These are phyloP conservation scores for Saccharum spontaneum DNA, from an alignment of 176 grass and related monocot genomes.

Conservation along the genomic window DNA sequence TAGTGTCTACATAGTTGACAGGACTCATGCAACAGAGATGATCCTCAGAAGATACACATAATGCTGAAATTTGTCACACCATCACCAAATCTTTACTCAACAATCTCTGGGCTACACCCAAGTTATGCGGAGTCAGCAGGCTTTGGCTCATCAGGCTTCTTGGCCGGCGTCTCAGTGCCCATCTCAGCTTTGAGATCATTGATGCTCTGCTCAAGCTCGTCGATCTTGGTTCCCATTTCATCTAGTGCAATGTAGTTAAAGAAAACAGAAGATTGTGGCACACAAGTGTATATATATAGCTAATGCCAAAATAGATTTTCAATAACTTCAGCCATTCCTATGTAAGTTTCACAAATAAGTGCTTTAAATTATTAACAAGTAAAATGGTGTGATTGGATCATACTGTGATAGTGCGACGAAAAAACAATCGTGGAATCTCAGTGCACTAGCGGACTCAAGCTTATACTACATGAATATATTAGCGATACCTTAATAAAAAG, in stretches of 20 bases:
- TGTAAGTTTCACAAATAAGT: neutral
- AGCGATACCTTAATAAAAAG: neutral
- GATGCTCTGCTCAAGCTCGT: constrained; percentile 92
- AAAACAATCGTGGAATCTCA: constrained; percentile 4
- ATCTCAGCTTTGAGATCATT: constrained; percentile 90
- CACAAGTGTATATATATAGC: neutral
- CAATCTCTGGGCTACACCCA: neutral
- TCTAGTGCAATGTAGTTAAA: constrained; percentile 84
- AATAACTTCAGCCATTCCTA: neutral
- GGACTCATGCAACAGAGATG: constrained; percentile 9
- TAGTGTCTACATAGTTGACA: neutral
- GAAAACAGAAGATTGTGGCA: constrained; percentile 30
- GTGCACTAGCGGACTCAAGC: neutral
- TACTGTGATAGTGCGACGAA: neutral
- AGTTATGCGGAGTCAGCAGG: constrained; percentile 45
- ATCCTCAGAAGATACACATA: constrained; percentile 20
- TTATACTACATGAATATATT: neutral
- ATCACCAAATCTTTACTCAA: constrained; percentile 4
- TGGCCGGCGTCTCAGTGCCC: constrained; percentile 46
- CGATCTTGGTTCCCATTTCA: constrained; percentile 91
- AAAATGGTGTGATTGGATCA: neutral
- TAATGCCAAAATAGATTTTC: neutral
- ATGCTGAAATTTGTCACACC: neutral
- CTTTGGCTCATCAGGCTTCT: constrained; percentile 63
- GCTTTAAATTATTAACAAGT: neutral